Evolutionary conservation across 495 filamentous ascomycete genomes (phyloP).

Genomic region (Podospora didyma): DNA sequence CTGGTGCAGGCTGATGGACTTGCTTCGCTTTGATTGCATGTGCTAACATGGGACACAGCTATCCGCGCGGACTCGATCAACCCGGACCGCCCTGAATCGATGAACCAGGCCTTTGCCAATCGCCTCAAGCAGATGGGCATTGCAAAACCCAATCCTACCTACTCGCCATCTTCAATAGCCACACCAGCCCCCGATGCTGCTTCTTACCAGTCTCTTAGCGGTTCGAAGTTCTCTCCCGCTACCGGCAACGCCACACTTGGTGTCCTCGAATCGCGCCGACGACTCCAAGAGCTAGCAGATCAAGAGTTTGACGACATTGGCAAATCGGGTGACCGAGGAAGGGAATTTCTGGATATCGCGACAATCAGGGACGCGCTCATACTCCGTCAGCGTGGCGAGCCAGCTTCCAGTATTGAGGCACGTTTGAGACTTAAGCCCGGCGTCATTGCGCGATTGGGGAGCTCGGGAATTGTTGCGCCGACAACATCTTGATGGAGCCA

Average conservation of each 20-base stretch:
- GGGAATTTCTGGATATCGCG: constrained; percentile 37
- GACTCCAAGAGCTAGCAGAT: constrained; percentile 32
- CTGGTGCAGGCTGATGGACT: background rate
- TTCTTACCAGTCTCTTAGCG: constrained; percentile 2
- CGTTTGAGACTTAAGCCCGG: constrained; percentile 35
- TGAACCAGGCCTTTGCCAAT: constrained; percentile 31
- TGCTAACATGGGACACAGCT: constrained; percentile 14
- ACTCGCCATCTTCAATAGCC: constrained; percentile 43
- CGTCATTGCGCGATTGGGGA: constrained; percentile 35
- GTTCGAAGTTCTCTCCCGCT: constrained; percentile 25
- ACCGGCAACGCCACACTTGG: constrained; percentile 35
- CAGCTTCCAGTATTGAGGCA: constrained; percentile 32
- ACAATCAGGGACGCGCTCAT: constrained; percentile 34
- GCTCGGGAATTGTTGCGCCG: constrained; percentile 23
- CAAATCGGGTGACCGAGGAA: constrained; percentile 20
- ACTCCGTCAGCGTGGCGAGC: constrained; percentile 27
- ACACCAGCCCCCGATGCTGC: constrained; percentile 12
- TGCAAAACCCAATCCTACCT: constrained; percentile 43
- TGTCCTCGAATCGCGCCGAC: constrained; percentile 36
- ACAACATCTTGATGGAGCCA: constrained; percentile 1
- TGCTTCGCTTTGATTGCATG: background rate
- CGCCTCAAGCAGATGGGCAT: constrained; percentile 45
- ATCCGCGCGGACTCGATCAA: constrained; percentile 29
- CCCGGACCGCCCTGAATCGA: constrained; percentile 20
- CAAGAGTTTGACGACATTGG: constrained; percentile 33